Evolutionary conservation across 1,284 basidiomycete genomes (phyloP).

Genomic region (Cutaneotrichosporon sp.): DNA sequence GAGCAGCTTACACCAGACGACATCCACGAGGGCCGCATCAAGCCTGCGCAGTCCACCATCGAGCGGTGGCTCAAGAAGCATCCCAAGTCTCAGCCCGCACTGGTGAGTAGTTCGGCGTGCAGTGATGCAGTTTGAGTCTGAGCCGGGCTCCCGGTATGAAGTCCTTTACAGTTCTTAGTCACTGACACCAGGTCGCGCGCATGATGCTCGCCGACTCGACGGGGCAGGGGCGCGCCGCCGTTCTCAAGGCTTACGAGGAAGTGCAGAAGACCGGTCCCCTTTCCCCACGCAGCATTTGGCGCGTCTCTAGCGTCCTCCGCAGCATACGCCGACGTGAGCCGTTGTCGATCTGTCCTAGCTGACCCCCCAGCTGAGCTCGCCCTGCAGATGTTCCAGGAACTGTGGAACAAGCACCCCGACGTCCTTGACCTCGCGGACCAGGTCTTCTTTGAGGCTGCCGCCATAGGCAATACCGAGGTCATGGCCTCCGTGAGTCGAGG

Average conservation of each 20-base stretch:
- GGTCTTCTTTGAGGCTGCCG: conserved; percentile 33
- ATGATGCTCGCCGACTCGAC: conserved; percentile 29
- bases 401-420: conserved; percentile 27
- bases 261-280: conserved; percentile 27
- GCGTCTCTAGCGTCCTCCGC: conserved; percentile 23
- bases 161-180: too few species aligned
- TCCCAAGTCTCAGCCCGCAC: conserved; percentile 40
- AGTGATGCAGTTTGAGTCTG: too few species aligned
- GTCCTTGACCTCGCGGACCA: conserved; percentile 32
- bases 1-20: conserved; percentile 26
- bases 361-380: conserved; percentile 30
- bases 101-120: conserved; percentile 12
- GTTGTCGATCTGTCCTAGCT: not conserved
- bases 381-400: conserved; percentile 25
- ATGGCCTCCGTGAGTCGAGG: conserved; percentile 24
- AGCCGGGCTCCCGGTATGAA: too few species aligned
- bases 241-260: conserved; percentile 23
- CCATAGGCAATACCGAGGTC: conserved; percentile 24
- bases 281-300: conserved; percentile 28
- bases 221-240: conserved; percentile 9
- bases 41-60: conserved; percentile 25
- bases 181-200: conserved; percentile 23
- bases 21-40: conserved; percentile 23
- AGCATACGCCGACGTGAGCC: conserved; percentile 34
- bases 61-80: conserved; percentile 36